Percentiles rank a stretch among this genome's conserved stretches.
Conservation (phyloP, 2,329 filamentous ascomycete species). For the Podosphaera fusca region DNA sequence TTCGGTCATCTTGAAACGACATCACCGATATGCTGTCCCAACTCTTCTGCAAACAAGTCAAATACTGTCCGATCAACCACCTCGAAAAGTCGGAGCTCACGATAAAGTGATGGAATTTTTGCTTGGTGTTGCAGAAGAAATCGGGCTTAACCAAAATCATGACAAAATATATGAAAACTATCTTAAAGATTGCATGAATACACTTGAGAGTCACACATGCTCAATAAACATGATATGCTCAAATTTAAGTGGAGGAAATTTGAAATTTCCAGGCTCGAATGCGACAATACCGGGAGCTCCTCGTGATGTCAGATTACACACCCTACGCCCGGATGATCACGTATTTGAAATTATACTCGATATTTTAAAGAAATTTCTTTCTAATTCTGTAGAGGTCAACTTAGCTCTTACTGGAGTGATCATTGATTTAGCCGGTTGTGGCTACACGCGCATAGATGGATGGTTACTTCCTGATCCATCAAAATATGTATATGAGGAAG, state of each 20-base stretch:
- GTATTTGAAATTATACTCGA: conserved; percentile 43
- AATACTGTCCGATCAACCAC: conserved; percentile 27
- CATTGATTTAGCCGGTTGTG: conserved; percentile 62
- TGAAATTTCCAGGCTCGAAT: conserved; percentile 28
- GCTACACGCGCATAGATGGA: conserved; percentile 66
- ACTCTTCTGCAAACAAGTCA: conserved; percentile 49
- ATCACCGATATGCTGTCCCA: conserved; percentile 66
- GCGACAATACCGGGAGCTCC: conserved; percentile 35
- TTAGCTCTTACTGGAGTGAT: conserved; percentile 67
- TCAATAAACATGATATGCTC: conserved; percentile 45
- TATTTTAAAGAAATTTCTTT: conserved; percentile 58
- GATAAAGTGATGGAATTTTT: conserved; percentile 53
- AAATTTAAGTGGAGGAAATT: conserved; percentile 29
- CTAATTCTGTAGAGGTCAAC: conserved; percentile 81
- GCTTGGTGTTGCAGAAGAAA: conserved; percentile 39
- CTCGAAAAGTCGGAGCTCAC: conserved; percentile 49
- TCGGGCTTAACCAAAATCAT: conserved; percentile 47
- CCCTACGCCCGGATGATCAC: conserved; percentile 37
- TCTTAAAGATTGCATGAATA: conserved; percentile 44
- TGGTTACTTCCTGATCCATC: conserved; percentile 62
- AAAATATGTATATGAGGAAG: conserved; percentile 33
- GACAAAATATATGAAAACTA: conserved; percentile 51
- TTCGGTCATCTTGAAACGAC: conserved; percentile 64
- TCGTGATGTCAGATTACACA: conserved; percentile 35
- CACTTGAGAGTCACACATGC: conserved; percentile 51